These are phyloP conservation scores for Fusarium ambrosium DNA, from an alignment of 2,329 filamentous ascomycete genomes.

Conservation along the genomic window DNA sequence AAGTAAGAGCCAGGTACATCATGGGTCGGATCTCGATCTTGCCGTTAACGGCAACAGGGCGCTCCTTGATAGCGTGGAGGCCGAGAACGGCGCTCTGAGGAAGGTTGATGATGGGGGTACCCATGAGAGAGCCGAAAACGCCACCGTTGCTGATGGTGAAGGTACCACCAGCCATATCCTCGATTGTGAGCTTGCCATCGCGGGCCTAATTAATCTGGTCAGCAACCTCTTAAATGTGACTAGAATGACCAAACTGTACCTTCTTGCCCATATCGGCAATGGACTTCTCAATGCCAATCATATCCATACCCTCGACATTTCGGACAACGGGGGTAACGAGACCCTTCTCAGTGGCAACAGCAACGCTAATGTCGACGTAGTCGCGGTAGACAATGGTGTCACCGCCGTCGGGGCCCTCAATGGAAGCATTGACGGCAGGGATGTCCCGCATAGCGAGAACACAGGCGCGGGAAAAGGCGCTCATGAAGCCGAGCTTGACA, in stretches of 20 bases:
- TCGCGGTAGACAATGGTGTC: constrained; percentile 99
- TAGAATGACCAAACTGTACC: constrained; percentile 63
- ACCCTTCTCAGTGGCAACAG: constrained; percentile 97
- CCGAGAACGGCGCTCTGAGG: constrained; percentile 93
- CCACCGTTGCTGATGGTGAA: constrained; percentile 99
- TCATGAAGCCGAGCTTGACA: constrained; percentile 99
- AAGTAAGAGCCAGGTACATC: constrained; percentile 99
- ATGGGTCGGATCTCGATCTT: constrained; percentile 98
- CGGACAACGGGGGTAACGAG: constrained; percentile 96
- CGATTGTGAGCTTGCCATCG: constrained; percentile 96
- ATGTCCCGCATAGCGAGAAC: constrained; percentile 94
- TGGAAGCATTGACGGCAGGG: constrained; percentile 95
- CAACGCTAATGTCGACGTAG: constrained; percentile 97
- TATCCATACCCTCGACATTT: constrained; percentile 89
- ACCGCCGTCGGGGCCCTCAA: constrained; percentile 93
- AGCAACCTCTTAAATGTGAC: not conserved
- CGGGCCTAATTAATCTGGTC: constrained; percentile 70
- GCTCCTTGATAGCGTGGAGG: constrained; percentile 96
- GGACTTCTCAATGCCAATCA: constrained; percentile 88
- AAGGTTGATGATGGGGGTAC: constrained; percentile 98
- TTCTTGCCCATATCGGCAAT: constrained; percentile 98
- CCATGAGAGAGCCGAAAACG: constrained; percentile 97
- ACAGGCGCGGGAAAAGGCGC: constrained; percentile 91
- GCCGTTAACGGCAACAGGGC: constrained; percentile 88
- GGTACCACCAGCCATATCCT: constrained; percentile 98